Conservation (phyloP, 345 rosid species). For the Populus euphratica region DNA sequence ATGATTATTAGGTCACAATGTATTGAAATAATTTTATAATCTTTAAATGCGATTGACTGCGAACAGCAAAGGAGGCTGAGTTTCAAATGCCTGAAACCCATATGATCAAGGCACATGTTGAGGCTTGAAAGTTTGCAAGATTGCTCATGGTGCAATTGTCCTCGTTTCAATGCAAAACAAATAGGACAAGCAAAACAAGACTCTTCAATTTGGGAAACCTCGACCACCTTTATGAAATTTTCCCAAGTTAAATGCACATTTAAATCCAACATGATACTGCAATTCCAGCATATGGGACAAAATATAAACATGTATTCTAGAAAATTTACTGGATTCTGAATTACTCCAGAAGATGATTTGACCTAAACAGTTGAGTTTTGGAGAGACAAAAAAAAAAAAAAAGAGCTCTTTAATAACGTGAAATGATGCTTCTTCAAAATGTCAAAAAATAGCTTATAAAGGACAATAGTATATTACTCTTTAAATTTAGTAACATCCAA, state of each 20-base stretch:
- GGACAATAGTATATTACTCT: neutral
- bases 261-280: neutral
- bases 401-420: neutral
- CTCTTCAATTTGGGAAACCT: neutral
- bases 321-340: neutral
- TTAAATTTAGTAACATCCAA: conserved; percentile 11
- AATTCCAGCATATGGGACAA: neutral
- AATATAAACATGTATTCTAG: neutral
- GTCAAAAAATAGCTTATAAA: conserved; percentile 1
- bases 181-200: neutral
- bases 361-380: neutral
- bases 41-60: neutral
- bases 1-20: conserved; percentile 21
- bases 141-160: neutral
- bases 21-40: neutral
- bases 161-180: neutral
- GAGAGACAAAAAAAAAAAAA: neutral
- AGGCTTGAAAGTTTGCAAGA: neutral
- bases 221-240: neutral
- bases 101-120: neutral
- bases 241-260: neutral
- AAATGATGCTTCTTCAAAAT: neutral
- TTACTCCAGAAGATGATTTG: neutral
- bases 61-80: neutral
- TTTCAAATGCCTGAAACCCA: neutral